Evolutionary conservation across 805 yeast species (phyloP), one percentile per base, ranked within the genome.

Genomic region (Kazachstania kunashirensis): DNA sequence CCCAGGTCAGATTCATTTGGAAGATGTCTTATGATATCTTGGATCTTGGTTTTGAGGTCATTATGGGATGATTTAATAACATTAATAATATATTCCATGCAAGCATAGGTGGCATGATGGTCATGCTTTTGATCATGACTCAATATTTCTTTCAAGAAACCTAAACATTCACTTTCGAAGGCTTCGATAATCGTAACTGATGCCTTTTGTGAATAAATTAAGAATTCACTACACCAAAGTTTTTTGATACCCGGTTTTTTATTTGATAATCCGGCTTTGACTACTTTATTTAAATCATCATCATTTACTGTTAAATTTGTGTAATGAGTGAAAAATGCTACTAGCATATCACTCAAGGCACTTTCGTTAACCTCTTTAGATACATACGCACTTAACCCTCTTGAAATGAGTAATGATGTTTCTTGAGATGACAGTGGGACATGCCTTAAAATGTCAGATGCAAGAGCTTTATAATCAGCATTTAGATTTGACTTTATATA

Each of bases 311-410:
- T 41, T 2, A 61, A 34, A 9, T 53, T 47, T 9, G 67, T 49
- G 18, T 69, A 62, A 43, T 73, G 77, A 2, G 45, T 42, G 27
- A 76, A 65, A 37, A 75, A 68, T 0, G 80, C 70, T 7, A 59
- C 54, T 6, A 79, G 62, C 39, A 76, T 62, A 3, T 65, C 61
- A 3, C 61, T 40, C 27, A 86, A 63, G 0, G 83, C 73, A 1
- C 44, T 13, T 50, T 89, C 97, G 47, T 85, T 84, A 31, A 76
- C 73, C 49, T 89, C 97, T 47, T 83, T 86, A 0, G 71, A 36
- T 3, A 80, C 63, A n/a, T 77, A 59, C 2, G 79, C 66, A 1
- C 68, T 44, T 24, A 84, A 50, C 0, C 60, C 66, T 1, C 59
- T 49, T 2, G 71, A 54, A 4, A 79, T 57, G 24, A 59, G 63